Evolutionary conservation across 495 filamentous ascomycete species (phyloP).

Genomic region (Lophiotrema nucula): DNA sequence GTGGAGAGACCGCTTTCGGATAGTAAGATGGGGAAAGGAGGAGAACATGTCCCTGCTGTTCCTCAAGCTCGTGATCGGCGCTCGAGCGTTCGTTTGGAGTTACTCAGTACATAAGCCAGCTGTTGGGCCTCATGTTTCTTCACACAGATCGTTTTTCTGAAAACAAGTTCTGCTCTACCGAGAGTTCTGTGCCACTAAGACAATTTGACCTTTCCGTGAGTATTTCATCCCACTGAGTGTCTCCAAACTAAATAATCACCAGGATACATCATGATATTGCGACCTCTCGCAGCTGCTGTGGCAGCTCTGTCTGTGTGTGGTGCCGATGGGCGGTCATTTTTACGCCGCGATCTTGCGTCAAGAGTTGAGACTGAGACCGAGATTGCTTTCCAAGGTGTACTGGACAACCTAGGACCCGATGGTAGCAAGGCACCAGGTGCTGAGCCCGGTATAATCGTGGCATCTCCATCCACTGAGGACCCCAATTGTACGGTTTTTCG

Average conservation of each 20-base stretch:
- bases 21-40: not conserved
- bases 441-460: conserved; percentile 17
- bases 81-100: too few species aligned
- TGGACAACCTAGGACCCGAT: conserved; percentile 27
- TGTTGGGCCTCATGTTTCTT: too few species aligned
- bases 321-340: not conserved
- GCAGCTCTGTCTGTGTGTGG: not conserved
- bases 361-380: conserved; percentile 10
- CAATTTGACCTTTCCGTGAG: too few species aligned
- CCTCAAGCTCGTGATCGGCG: too few species aligned
- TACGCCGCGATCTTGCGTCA: not conserved
- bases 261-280: not conserved
- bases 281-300: not conserved
- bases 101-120: too few species aligned
- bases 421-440: conserved; percentile 23
- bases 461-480: conserved; percentile 16
- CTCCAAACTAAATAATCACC: too few species aligned
- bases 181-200: too few species aligned
- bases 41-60: too few species aligned
- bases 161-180: too few species aligned
- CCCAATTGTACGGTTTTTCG: conserved; percentile 21
- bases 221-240: too few species aligned
- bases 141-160: too few species aligned
- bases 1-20: not conserved
- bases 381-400: conserved; percentile 16